Conservation (phyloP, 179 eudicot species). For the Heliamphora pulchella region DNA sequence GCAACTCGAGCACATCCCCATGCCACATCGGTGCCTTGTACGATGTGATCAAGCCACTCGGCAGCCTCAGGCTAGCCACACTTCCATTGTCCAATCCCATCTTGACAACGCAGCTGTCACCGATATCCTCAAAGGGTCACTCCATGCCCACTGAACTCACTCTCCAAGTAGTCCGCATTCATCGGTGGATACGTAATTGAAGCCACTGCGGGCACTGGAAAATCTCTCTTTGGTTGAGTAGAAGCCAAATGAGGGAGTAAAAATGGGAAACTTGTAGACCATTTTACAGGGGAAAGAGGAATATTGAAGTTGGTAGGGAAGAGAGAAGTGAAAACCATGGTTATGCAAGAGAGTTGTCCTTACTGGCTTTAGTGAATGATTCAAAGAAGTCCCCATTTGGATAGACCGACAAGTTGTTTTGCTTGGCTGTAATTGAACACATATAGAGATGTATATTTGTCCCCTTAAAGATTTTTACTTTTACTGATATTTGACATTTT, state of each 20-base stretch:
- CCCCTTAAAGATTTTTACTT: neutral
- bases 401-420: constrained; percentile 5
- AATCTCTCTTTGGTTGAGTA: constrained; percentile 24
- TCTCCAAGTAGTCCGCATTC: constrained; percentile 45
- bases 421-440: constrained; percentile 15
- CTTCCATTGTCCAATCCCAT: constrained; percentile 68
- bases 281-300: constrained; percentile 21
- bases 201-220: constrained; percentile 30
- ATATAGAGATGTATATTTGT: neutral
- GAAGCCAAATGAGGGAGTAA: constrained; percentile 4
- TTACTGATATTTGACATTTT: neutral
- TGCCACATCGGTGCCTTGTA: constrained; percentile 87
- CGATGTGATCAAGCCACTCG: constrained; percentile 74
- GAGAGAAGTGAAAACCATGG: constrained; percentile 20
- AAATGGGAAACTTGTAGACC: constrained; percentile 13
- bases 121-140: constrained; percentile 49
- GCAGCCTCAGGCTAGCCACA: constrained; percentile 57
- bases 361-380: neutral
- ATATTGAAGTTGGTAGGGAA: constrained; percentile 19
- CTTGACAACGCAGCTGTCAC: constrained; percentile 46
- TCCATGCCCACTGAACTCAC: constrained; percentile 55
- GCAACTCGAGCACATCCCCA: constrained; percentile 64
- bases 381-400: constrained; percentile 9
- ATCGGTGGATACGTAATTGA: constrained; percentile 32
- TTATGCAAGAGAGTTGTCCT: constrained; percentile 15